A percentile compares a stretch with the other conserved stretches of the same genome.
phyloP scores from a whole-genome alignment of 768 basidiomycete species.

The Suillus tomentosus region DNA sequence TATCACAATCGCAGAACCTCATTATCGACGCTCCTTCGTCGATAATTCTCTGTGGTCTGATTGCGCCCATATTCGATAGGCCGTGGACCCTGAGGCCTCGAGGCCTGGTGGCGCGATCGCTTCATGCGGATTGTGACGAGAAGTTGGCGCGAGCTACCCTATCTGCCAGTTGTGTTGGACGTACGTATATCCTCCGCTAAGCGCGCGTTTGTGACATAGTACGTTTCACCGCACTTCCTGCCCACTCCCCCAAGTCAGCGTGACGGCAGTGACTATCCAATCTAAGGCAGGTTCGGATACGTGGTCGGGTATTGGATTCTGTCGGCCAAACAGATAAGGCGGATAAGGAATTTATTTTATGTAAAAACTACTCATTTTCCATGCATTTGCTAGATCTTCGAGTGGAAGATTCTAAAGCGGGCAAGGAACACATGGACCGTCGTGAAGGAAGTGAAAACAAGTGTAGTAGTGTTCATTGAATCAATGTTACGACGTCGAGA shows the following conservation, averaged over 20 bases:
- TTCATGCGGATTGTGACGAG: not conserved
- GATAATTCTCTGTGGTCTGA: not conserved
- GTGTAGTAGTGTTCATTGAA: not conserved
- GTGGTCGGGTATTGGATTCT: not conserved
- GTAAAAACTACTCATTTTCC: not conserved
- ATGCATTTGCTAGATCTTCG: not conserved
- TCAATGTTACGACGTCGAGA: not conserved
- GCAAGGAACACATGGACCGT: not conserved
- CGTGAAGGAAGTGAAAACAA: not conserved
- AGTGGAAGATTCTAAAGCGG: not conserved
- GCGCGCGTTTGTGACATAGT: not conserved
- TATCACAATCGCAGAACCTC: not conserved
- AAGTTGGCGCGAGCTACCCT: not conserved
- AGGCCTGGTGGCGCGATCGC: not conserved
- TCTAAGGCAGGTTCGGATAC: not conserved
- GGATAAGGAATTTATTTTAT: slow-evolving; percentile 5
- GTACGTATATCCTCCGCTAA: not conserved
- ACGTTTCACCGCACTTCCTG: not conserved
- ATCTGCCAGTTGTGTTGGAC: not conserved
- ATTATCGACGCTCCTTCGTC: not conserved
- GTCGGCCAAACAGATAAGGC: not conserved
- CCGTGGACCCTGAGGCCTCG: not conserved
- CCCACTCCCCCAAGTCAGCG: not conserved
- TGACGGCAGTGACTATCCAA: not conserved
- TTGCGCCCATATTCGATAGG: not conserved